Evolutionary conservation across 176 grass and related monocot genomes (phyloP).

Genomic region (Rhynchospora breviuscula): DNA sequence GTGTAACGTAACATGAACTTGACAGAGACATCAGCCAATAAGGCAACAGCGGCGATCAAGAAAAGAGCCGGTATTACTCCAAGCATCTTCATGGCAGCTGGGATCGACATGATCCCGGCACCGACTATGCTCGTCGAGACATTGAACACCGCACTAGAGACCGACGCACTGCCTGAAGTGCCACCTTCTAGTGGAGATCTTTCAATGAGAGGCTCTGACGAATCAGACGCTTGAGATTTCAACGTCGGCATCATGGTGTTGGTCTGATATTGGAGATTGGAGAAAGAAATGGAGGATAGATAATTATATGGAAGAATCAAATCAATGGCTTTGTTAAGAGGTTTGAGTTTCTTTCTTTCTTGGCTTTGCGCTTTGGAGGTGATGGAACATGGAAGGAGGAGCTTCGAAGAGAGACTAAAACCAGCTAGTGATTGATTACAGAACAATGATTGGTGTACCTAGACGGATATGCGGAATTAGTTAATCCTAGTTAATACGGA

Average conservation of each 20-base stretch:
- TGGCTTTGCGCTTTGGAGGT: not conserved
- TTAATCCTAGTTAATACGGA: not conserved
- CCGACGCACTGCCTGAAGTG: constrained; percentile 26
- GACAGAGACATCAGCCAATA: constrained; percentile 52
- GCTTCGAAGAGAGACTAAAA: not conserved
- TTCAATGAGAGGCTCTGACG: constrained; percentile 44
- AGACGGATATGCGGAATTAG: constrained; percentile 9
- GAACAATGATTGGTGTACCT: constrained; percentile 20
- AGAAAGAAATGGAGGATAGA: not conserved
- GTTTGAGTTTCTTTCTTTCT: not conserved
- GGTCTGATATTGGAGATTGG: not conserved
- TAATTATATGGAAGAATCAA: not conserved
- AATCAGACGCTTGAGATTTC: not conserved
- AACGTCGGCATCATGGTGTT: constrained; percentile 12
- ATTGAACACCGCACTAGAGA: constrained; percentile 80
- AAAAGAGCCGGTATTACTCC: constrained; percentile 48
- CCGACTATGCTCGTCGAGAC: constrained; percentile 84
- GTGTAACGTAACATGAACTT: constrained; percentile 80
- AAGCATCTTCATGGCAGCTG: constrained; percentile 78
- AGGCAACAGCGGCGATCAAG: constrained; percentile 43
- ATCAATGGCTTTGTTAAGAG: not conserved
- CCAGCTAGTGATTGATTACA: not conserved
- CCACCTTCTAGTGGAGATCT: constrained; percentile 13
- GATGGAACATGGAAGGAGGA: not conserved
- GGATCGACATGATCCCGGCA: constrained; percentile 96